Conservation (phyloP, 139 green algal species). For the Chlorella vulgaris region DNA sequence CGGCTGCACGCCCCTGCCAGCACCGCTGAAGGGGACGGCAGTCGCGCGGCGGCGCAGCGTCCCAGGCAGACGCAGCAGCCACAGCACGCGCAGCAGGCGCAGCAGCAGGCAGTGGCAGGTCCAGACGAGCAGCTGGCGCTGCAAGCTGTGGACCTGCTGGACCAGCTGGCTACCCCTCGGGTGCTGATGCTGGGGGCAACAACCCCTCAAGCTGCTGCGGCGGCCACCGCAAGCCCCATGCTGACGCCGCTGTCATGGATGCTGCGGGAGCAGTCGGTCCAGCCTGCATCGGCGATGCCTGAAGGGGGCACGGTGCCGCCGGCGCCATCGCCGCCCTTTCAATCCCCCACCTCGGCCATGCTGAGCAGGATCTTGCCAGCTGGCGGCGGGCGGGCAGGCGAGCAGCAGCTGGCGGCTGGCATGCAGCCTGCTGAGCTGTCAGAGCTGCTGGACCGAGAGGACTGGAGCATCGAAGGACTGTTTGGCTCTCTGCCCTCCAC, state of each 20-base stretch:
- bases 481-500: slow-evolving; percentile 1
- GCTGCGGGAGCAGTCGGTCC: not conserved
- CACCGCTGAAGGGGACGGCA: not conserved
- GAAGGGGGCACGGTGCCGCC: not conserved
- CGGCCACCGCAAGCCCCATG: slow-evolving; percentile 8
- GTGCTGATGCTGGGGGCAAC: not conserved
- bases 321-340: not conserved
- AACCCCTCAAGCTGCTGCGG: not conserved
- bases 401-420: not conserved
- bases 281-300: not conserved
- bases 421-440: not conserved
- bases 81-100: not conserved
- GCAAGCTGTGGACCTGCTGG: not conserved
- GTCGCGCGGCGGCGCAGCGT: not conserved
- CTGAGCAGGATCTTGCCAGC: not conserved
- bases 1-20: not conserved
- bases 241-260: slow-evolving; percentile 11
- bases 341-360: not conserved
- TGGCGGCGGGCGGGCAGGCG: not conserved
- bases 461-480: slow-evolving; percentile 17
- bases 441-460: not conserved
- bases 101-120: not conserved
- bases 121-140: not conserved
- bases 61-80: not conserved
- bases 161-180: not conserved